Percentiles rank a stretch among this genome's conserved stretches.
Evolutionary conservation across 2,329 filamentous ascomycete species (phyloP).

Genomic region (Didymosphaeria variabile): DNA sequence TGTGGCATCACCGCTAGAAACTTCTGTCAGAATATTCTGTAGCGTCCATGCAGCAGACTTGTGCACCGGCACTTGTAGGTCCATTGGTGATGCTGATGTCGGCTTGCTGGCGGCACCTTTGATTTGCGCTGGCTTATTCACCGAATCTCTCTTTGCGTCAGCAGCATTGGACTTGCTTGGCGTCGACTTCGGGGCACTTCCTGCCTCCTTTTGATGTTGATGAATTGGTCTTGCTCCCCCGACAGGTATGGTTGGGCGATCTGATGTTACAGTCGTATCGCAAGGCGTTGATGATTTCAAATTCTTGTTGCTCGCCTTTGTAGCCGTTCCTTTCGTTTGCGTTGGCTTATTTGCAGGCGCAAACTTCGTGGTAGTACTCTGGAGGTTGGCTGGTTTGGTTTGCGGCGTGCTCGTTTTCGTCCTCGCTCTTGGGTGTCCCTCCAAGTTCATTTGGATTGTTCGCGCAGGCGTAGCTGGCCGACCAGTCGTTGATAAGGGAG

Average conservation of each 20-base stretch:
- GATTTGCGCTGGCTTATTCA: neutral
- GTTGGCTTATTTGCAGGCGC: neutral
- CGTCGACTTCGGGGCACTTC: neutral
- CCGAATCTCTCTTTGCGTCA: neutral
- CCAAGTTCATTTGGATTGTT: neutral
- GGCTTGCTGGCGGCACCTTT: neutral
- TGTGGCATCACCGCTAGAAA: neutral
- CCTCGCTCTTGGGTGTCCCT: neutral
- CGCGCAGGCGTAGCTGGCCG: neutral
- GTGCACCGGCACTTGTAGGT: neutral
- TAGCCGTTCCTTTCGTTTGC: neutral
- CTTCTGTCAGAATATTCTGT: neutral
- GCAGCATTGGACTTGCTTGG: neutral
- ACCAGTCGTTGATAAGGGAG: neutral
- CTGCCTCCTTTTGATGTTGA: neutral
- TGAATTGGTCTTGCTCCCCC: neutral
- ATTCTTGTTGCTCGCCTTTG: neutral
- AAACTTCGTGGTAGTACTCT: neutral
- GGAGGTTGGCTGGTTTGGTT: neutral
- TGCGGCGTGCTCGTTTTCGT: neutral
- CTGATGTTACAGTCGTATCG: neutral
- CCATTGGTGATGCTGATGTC: neutral
- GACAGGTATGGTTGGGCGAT: neutral
- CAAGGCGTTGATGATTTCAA: neutral
- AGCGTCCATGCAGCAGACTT: neutral